Evolutionary conservation across 495 filamentous ascomycete genomes (phyloP), one percentile per base, ranked within the genome.

Genomic region (Lasiosphaeria hispida): DNA sequence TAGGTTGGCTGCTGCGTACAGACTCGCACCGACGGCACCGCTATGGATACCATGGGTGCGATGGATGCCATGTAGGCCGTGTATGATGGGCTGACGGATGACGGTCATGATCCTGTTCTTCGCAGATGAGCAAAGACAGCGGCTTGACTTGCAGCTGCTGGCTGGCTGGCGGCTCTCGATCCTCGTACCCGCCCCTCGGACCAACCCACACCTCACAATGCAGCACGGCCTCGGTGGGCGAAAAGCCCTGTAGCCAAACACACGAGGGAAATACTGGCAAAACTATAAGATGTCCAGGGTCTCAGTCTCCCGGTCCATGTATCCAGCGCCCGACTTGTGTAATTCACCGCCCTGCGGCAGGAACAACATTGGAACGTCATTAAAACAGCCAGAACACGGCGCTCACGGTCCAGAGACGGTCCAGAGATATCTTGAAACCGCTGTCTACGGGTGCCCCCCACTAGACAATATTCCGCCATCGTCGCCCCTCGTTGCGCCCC

Each of bases 231-330:
- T 15, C 51, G 37, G 37, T 23, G 23, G 19, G 35, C 14, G 14
- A 52, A 9, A 52, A 36, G 36, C 33, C 15, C 49, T 52, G 35
- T n/a, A 30, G 49, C 7, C 9, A 45, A 15, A 47, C 53, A 33
- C 53, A 55, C 53, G 41, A 48, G 49, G 49, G 44, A 53, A 52
- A 58, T 59, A 36, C 35, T 57, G 55, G 38, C 58, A 65, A 60
- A 65, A 65, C 63, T 76, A 77, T 76, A 72, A 74, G 69, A 71
- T 62, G 23, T 5, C 23, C 23, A 5, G 58, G 56, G 48, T 59
- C 58, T 61, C 58, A 54, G 64, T 64, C 23, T 30, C 23, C 23
- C 23, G 23, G 23, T 30, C 23, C 23, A 30, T 30, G 23, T 30
- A 30, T 30, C 73, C 66, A 64, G 62, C 55, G 61, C 49, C 63